Evolutionary conservation across 805 yeast genomes (phyloP), one percentile per base, ranked within the genome.

Genomic region (Ogataea pini): DNA sequence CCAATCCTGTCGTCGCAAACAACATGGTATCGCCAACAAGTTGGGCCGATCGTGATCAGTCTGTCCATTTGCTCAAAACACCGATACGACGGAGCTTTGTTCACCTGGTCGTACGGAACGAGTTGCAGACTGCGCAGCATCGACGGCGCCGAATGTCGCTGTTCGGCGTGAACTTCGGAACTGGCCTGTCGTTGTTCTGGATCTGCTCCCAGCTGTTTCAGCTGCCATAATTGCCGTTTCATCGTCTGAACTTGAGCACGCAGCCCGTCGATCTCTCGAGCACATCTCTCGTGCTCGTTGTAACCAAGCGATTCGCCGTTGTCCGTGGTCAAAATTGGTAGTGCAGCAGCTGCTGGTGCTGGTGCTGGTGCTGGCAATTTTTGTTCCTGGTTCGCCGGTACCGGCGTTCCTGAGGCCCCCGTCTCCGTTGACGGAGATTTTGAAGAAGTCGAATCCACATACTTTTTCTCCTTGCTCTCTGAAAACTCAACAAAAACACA

Each of bases 401-500:
- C n/a, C n/a, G n/a, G n/a, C n/a, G 16, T 6, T 22, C 25, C 25
- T 22, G 31, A 10, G 7, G 7, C 17, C 28, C 13, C n/a, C 6
- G 19, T n/a, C 12, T n/a, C 8, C 19, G n/a, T 22, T 20, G 4
- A 9, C 9, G 19, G 17, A 14, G 25, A 13, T 8, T 8, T 8
- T 6, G 5, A 6, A 5, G 25, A 22, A 8, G 7, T 22, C 25
- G 25, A 22, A 22, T 22, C 8, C 25, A 6, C 25, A n/a, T n/a
- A n/a, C 8, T 22, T 22, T 8, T 22, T 28, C 31, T 28, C 31
- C 31, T 10, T 12, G n/a, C 14, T 10, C 18, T 50, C 42, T 18
- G 44, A 18, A 29, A 24, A 36, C n/a, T 56, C 31, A 3, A 49
- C 36, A 37, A 64, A 65, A 4, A 57, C 51, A 47, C 68, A 65